Base-by-base conservation (phyloP, 768 basidiomycete genomes). In the Amanita phalloides region DNA sequence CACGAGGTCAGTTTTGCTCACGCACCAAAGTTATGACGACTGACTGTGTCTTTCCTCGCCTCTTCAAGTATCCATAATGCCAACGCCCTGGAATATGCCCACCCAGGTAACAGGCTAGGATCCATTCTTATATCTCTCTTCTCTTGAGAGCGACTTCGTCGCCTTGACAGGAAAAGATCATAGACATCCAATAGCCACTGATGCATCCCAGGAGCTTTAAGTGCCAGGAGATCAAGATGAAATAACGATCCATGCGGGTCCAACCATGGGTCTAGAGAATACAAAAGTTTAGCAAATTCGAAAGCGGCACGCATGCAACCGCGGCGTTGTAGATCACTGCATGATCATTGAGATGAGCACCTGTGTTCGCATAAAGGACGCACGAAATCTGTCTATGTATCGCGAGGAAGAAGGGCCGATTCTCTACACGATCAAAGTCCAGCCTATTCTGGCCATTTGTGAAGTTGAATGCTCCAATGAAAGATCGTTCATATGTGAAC, bases 271-370 rank as follows among this genome's bases (percentile, higher is more conserved):
- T 96, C 92, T 0, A 98, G 74, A 7, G 83, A 79, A 53, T 87
- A 83, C 48, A 97, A 70, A 2, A 97, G 74, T n/a, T 86, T 78
- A 0, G 90, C 82, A 59, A 92, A 93, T 62, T 96, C 92, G 65
- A 96, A 95, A 0, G 91, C 81, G 0, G 95, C 92, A 14, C 91
- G 78, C 49, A 84, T 78, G 58, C 90, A 90, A 0, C 95, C 96
- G 37, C 95, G 72, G n/a, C 90, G 80, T 53, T 88, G 84, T 4
- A 96, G 73, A 56, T 94, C 87, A 7, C 89, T 92, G 56, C 6
- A 14, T 10, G 17, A 35, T 30, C 17, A 14, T 43, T 38, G 30
- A 21, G 50, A 43, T 48, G 33, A 17, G 25, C 52, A 47, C 51
- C 41, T 13, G 7, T 17, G 11, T 25, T 7, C 6, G 8, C 13